phyloP scores from a whole-genome alignment of 805 yeast genomes.

The Candida koratica region DNA sequence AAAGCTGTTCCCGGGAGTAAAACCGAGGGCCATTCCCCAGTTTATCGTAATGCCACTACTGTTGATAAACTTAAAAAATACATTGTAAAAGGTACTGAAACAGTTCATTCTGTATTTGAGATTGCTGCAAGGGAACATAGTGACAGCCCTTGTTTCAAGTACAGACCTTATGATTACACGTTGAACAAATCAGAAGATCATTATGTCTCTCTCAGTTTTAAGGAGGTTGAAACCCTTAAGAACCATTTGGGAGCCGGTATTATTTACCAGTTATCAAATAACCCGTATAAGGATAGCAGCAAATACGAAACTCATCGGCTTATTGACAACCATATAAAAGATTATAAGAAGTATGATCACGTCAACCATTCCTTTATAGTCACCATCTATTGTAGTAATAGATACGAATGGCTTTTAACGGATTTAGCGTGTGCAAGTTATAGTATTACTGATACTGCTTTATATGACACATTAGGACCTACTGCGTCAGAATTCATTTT shows the following conservation, averaged over 20 bases:
- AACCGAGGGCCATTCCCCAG: conserved; percentile 10
- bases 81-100: conserved; percentile 33
- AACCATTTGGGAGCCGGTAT: conserved; percentile 53
- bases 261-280: conserved; percentile 29
- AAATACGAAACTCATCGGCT: conserved; percentile 25
- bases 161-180: conserved; percentile 31
- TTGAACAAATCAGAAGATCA: conserved; percentile 26
- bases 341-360: conserved; percentile 26
- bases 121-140: conserved; percentile 20
- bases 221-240: conserved; percentile 40
- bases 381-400: conserved; percentile 31
- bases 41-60: not conserved
- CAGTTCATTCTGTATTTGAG: conserved; percentile 34
- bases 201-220: conserved; percentile 45
- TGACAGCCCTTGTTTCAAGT: conserved; percentile 35
- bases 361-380: conserved; percentile 25
- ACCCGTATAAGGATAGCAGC: conserved; percentile 19
- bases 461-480: conserved; percentile 40
- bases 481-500: conserved; percentile 32
- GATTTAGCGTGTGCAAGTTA: conserved; percentile 33
- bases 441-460: conserved; percentile 36
- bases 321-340: conserved; percentile 24
- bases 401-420: conserved; percentile 35
- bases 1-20: conserved; percentile 17
- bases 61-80: conserved; percentile 15